phyloP scores from a whole-genome alignment of 2,329 filamentous ascomycete species.

The Hypomyces perniciosus region DNA sequence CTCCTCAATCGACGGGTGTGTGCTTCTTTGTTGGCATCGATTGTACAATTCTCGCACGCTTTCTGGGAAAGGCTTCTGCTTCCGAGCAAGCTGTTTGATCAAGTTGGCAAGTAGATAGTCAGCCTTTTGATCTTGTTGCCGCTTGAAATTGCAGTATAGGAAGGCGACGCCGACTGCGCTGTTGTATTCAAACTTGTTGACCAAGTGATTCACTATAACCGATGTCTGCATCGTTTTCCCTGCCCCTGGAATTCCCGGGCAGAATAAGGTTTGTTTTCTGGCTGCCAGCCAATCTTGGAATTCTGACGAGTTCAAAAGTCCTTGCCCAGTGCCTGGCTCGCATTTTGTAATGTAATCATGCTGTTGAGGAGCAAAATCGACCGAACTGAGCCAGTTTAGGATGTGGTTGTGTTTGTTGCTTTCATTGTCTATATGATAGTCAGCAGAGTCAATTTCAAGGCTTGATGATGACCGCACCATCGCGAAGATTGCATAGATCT shows the following conservation, averaged over 20 bases:
- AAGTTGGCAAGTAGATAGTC: neutral
- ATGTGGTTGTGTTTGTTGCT: neutral
- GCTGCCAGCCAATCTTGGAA: neutral
- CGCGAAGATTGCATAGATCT: neutral
- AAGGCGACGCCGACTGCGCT: neutral
- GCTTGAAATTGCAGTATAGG: neutral
- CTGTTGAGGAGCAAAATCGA: neutral
- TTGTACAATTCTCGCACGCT: neutral
- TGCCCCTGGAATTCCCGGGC: neutral
- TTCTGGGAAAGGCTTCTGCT: neutral
- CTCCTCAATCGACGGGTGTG: neutral
- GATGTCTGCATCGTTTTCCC: neutral
- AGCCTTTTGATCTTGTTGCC: neutral
- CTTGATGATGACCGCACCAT: neutral
- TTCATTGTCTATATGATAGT: neutral
- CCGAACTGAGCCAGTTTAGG: neutral
- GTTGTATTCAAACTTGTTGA: neutral
- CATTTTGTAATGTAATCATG: neutral
- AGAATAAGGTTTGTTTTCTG: neutral
- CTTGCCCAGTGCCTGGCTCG: neutral
- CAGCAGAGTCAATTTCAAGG: too few relatives aligned
- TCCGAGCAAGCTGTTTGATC: conserved; percentile 1
- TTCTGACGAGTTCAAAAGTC: neutral
- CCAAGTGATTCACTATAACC: neutral
- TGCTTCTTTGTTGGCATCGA: neutral